Base-by-base conservation (phyloP, 1,284 basidiomycete genomes). In the Butyriboletus appendiculatus region DNA sequence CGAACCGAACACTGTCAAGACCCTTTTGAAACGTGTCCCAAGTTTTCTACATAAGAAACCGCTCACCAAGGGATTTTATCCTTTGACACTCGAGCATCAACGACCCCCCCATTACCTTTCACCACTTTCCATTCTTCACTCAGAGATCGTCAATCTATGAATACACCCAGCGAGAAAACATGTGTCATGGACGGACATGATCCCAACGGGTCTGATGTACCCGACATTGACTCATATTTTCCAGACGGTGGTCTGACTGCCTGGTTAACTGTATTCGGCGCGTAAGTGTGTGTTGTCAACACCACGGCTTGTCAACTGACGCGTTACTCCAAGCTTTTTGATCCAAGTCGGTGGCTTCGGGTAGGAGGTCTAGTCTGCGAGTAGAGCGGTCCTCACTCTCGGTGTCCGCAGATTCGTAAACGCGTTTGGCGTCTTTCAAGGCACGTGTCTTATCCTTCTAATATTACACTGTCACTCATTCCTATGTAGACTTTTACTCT, bases 401-500 rank as follows among this genome's bases (percentile, higher is more conserved):
- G 2, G 15, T 37, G 12, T 37, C 40, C 37, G 3, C 52, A 76
- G 75, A 37, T 74, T 76, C 44, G 53, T 66, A 4, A 65, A 62
- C 22, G 71, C 72, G 5, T 76, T 74, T 45, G 75, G 75, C n/a
- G 75, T 77, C 8, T 76, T 74, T 59, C 75, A 76, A 72, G 75
- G 75, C 62, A 48, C 26, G 52, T 24, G 15, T 42, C 20, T 34
- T 9, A 16, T 16, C 11, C 32, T 26, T 42, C n/a, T 16, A 1
- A 26, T 12, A 22, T 3, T 34, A 14, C 16, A 4, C 30, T 12
- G 5, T n/a, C 45, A n/a, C 48, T 59, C 55, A 59, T 20, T 22
- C 18, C 4, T 4, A 4, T 33, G 4, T 26, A 74, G 73, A 74
- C 45, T 74, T 63, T 52, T 73, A 76, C 51, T 66, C 66, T 3